Evolutionary conservation across 73 alveolate genomes (phyloP).

Genomic region (Effrenium voratum): DNA sequence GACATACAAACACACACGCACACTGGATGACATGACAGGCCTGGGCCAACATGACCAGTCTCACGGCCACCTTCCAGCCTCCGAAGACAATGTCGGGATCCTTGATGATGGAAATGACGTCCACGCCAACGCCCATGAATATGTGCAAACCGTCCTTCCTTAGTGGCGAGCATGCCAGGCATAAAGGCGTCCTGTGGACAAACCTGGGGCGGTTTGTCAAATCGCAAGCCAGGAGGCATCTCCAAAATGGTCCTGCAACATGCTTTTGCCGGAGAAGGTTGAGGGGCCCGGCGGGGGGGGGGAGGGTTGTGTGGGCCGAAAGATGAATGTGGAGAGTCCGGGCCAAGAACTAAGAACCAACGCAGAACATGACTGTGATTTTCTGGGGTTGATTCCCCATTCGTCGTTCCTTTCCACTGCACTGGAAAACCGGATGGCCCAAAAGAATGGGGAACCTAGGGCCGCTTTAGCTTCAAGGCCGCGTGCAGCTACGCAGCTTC

Average conservation of each 20-base stretch:
- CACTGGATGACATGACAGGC: not conserved
- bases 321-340: too few species aligned
- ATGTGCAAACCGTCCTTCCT: conserved; percentile 39
- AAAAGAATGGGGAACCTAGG: too few species aligned
- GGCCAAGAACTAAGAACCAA: too few species aligned
- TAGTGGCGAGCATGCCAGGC: not conserved
- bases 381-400: too few species aligned
- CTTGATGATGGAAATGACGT: conserved; percentile 77
- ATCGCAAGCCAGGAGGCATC: not conserved
- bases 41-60: not conserved
- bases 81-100: conserved; percentile 88
- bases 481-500: too few species aligned
- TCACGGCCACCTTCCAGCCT: not conserved
- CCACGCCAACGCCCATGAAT: conserved; percentile 73
- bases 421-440: too few species aligned
- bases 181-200: not conserved
- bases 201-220: not conserved
- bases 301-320: too few species aligned
- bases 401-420: too few species aligned
- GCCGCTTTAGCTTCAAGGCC: too few species aligned
- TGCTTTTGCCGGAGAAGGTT: not conserved
- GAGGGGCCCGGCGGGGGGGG: not conserved
- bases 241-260: conserved; percentile 8
- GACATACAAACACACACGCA: not conserved
- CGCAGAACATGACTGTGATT: too few species aligned